These are phyloP conservation scores for Phylloporus arenicola DNA, from an alignment of 768 basidiomycete species.

Conservation along the genomic window DNA sequence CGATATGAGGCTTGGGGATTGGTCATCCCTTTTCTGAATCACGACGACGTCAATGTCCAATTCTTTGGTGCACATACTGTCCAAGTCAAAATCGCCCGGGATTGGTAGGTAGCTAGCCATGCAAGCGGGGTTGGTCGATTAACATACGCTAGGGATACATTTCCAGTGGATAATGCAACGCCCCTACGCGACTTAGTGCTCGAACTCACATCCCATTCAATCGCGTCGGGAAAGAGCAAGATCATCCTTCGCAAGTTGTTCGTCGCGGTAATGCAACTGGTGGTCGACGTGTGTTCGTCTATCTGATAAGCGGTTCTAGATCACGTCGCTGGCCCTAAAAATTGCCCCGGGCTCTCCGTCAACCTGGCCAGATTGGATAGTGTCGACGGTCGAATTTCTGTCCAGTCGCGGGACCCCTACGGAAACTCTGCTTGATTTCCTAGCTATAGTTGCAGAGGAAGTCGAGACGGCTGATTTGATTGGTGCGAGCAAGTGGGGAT, in stretches of 20 bases:
- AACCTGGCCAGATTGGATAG: slow-evolving; percentile 73
- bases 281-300: background rate
- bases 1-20: slow-evolving; percentile 79
- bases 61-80: slow-evolving; percentile 94
- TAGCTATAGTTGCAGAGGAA: slow-evolving; percentile 83
- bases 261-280: slow-evolving; percentile 56
- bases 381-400: slow-evolving; percentile 56
- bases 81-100: slow-evolving; percentile 89
- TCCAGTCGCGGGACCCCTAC: slow-evolving; percentile 53
- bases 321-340: slow-evolving; percentile 67
- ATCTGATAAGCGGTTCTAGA: slow-evolving; percentile 32
- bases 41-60: slow-evolving; percentile 76
- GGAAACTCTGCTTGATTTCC: slow-evolving; percentile 65
- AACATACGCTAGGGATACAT: slow-evolving; percentile 54
- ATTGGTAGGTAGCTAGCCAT: slow-evolving; percentile 56
- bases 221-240: slow-evolving; percentile 52
- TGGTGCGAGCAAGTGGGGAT: slow-evolving; percentile 63
- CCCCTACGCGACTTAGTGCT: slow-evolving; percentile 63
- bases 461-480: slow-evolving; percentile 69
- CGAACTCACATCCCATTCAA: slow-evolving; percentile 62
- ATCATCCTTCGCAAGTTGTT: slow-evolving; percentile 83
- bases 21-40: slow-evolving; percentile 67
- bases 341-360: slow-evolving; percentile 55
- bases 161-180: slow-evolving; percentile 57
- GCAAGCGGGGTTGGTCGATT: background rate